A percentile compares a stretch with the other conserved stretches of the same genome.
Evolutionary conservation across 148 eudicot genomes (phyloP).

Genomic region (Diospyros lotus): DNA sequence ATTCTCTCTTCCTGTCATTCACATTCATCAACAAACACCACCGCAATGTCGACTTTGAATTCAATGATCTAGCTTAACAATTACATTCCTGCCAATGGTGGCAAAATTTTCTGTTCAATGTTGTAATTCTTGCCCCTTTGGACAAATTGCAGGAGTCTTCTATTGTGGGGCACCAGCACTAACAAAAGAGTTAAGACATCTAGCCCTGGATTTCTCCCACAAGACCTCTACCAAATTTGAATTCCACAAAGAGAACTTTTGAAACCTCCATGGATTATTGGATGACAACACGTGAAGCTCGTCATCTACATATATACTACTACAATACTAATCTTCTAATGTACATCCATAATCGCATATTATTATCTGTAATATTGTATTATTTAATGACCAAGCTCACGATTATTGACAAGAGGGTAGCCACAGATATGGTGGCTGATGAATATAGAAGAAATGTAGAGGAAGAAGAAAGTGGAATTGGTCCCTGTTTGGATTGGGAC

Average conservation of each 20-base stretch:
- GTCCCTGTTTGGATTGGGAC: conserved; percentile 2
- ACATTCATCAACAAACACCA: too few relatives aligned
- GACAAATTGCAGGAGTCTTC: conserved; percentile 38
- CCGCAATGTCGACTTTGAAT: too few relatives aligned
- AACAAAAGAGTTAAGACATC: conserved; percentile 44
- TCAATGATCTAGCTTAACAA: too few relatives aligned
- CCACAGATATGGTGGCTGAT: too few relatives aligned
- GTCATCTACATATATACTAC: background rate
- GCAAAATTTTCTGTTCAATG: too few relatives aligned
- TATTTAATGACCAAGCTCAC: background rate
- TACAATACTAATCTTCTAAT: background rate
- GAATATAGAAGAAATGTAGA: background rate
- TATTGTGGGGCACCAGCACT: conserved; percentile 59
- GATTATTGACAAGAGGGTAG: background rate
- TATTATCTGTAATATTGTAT: background rate
- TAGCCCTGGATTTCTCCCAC: conserved; percentile 48
- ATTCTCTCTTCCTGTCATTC: background rate
- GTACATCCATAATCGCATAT: background rate
- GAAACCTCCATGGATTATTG: background rate
- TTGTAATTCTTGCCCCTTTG: background rate
- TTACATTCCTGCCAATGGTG: too few relatives aligned
- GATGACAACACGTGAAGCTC: background rate
- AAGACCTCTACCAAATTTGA: conserved; percentile 51
- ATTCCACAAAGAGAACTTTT: conserved; percentile 50
- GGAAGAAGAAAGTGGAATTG: conserved; percentile 10